Percentiles rank a stretch among this genome's conserved stretches.
phyloP scores from a whole-genome alignment of 1,139 yeast species.

The Spathaspora sp. region DNA sequence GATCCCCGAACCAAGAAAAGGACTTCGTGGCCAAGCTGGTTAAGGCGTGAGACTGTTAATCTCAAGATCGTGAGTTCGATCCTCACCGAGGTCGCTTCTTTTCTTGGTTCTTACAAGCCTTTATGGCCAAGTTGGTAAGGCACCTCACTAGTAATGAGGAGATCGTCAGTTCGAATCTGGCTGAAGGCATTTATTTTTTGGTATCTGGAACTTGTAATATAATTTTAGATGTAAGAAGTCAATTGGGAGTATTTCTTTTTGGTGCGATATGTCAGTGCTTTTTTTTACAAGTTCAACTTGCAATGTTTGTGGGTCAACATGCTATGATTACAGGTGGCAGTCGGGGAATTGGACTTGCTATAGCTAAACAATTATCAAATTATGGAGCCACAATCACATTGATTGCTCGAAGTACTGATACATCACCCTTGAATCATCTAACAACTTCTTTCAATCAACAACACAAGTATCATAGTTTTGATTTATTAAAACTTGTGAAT shows the following conservation, averaged over 20 bases:
- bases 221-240: not conserved
- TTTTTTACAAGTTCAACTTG: not conserved
- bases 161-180: conserved; percentile 88
- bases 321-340: conserved; percentile 87
- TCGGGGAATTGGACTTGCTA: conserved; percentile 73
- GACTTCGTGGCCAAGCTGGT: conserved; percentile 46
- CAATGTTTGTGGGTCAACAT: conserved; percentile 21
- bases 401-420: conserved; percentile 50
- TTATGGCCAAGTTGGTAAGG: conserved; percentile 88
- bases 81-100: conserved; percentile 33
- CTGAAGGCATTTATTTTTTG: conserved; percentile 56
- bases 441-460: conserved; percentile 32
- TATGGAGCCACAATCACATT: conserved; percentile 65
- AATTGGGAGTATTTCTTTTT: not conserved
- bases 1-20: conserved; percentile 1
- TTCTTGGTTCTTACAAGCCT: conserved; percentile 20
- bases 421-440: conserved; percentile 34
- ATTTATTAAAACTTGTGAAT: conserved; percentile 30
- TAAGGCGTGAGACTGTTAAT: conserved; percentile 46
- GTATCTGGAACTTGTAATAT: not conserved
- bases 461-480: conserved; percentile 54
- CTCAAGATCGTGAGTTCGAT: conserved; percentile 44
- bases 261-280: not conserved
- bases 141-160: conserved; percentile 89
- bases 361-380: conserved; percentile 56